Evolutionary conservation across 2,329 filamentous ascomycete genomes (phyloP).

Genomic region (Aureobasidium leucospermi): DNA sequence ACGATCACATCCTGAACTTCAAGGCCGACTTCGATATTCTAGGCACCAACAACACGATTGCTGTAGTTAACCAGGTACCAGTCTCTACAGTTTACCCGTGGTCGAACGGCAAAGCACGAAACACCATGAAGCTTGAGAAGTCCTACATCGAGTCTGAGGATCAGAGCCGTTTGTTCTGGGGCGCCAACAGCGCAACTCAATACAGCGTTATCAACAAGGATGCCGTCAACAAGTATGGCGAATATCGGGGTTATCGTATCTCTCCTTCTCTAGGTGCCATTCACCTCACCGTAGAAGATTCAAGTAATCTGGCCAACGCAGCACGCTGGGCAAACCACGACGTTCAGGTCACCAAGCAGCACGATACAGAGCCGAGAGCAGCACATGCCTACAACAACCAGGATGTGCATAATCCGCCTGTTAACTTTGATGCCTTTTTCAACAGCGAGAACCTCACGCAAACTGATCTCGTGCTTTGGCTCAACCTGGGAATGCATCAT

Average conservation of each 20-base stretch:
- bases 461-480: constrained; percentile 45
- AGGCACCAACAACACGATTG: constrained; percentile 39
- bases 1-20: constrained; percentile 51
- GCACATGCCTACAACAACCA: constrained; percentile 32
- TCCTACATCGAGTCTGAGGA: constrained; percentile 31
- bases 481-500: constrained; percentile 53
- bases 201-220: constrained; percentile 48
- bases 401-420: constrained; percentile 33
- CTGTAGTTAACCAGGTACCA: constrained; percentile 27
- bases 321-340: constrained; percentile 32
- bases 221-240: constrained; percentile 42
- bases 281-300: constrained; percentile 25
- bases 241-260: constrained; percentile 46
- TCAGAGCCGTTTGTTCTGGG: constrained; percentile 41
- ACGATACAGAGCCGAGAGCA: constrained; percentile 38
- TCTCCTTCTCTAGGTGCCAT: constrained; percentile 26
- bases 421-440: constrained; percentile 40
- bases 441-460: constrained; percentile 37
- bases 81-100: constrained; percentile 38
- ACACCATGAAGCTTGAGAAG: constrained; percentile 46
- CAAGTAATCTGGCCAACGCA: constrained; percentile 22
- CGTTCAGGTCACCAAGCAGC: constrained; percentile 36
- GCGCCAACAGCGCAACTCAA: constrained; percentile 39
- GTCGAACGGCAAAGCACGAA: constrained; percentile 40
- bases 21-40: constrained; percentile 49